A percentile compares a stretch with the other conserved stretches of the same genome.
These are phyloP conservation scores for Naganishia sp. DNA, from an alignment of 1,284 basidiomycete species.

Conservation along the genomic window DNA sequence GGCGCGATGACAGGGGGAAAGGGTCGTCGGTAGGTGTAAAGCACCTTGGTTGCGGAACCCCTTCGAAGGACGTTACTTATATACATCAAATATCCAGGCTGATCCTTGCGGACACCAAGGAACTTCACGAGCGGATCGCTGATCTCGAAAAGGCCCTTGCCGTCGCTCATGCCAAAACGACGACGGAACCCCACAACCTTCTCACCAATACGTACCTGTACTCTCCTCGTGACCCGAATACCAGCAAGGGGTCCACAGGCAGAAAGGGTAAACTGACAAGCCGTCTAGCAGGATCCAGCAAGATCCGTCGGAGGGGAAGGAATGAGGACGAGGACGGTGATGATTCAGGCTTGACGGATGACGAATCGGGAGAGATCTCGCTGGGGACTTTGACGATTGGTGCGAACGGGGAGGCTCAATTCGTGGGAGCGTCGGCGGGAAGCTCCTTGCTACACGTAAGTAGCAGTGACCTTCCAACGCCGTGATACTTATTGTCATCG, in stretches of 20 bases:
- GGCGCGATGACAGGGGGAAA: slow-evolving; percentile 48
- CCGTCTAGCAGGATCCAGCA: slow-evolving; percentile 7
- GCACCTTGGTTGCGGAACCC: neutral
- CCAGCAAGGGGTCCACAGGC: slow-evolving; percentile 3
- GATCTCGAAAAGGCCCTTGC: slow-evolving; percentile 48
- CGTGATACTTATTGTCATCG: neutral
- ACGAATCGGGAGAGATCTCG: slow-evolving; percentile 39
- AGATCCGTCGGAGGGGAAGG: slow-evolving; percentile 6
- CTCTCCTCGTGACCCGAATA: slow-evolving; percentile 36
- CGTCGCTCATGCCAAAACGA: slow-evolving; percentile 40
- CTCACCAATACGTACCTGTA: slow-evolving; percentile 43
- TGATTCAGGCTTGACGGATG: slow-evolving; percentile 17
- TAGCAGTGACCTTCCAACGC: neutral
- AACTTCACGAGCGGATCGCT: slow-evolving; percentile 48
- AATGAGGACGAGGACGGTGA: slow-evolving; percentile 19
- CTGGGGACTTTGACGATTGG: slow-evolving; percentile 51
- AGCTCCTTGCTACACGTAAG: slow-evolving; percentile 44
- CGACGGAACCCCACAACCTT: slow-evolving; percentile 42
- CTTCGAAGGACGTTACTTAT: neutral
- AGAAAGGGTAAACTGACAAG: slow-evolving; percentile 20
- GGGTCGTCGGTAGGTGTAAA: slow-evolving; percentile 45
- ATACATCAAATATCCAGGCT: slow-evolving; percentile 36
- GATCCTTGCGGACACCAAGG: slow-evolving; percentile 50
- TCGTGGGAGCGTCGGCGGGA: slow-evolving; percentile 48
- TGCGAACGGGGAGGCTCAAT: slow-evolving; percentile 45